Evolutionary conservation across 768 basidiomycete genomes (phyloP), one percentile per base, ranked within the genome.

Genomic region (Candolleomyces efflorescens): DNA sequence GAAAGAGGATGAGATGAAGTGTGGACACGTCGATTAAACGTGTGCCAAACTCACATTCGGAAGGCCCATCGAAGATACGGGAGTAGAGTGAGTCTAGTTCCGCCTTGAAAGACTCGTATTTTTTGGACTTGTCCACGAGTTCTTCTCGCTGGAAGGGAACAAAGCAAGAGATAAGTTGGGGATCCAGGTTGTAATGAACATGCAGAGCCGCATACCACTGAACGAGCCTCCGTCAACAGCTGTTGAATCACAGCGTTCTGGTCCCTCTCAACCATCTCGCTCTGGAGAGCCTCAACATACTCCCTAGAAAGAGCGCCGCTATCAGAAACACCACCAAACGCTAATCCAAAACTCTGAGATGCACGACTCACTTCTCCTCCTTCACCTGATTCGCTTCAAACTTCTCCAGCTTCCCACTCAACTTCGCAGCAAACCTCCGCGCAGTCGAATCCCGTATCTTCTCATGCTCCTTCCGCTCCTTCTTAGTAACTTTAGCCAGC

Each of bases 391-490:
- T 76, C 15, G 72, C 75, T 46, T 73, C 72, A 60, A 69, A 79
- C 59, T 77, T 72, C 46, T 75, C 76, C 59, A 68, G 73, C 58
- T 73, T 71, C 3, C 79, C 78, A 3, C 75, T 67, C 15, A 79
- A 53, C 61, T 70, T 75, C 52, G 75, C 72, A 0, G 76, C 73
- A 13, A 78, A 64, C 58, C 74, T 63, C 38, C 71, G 62, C 13
- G 73, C 65, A 6, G 75, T 74, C 18, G 77, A 75, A 58, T 79
- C 73, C n/a, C 76, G 65, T 48, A 78, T 56, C 15, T 65, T 60
- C 55, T 74, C 71, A 62, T 81, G 76, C 55, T 76, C 78, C 63
- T 75, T 75, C 52, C 76, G 60, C 61, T 78, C 77, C 60, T 78
- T 80, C 60, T 69, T 76, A 17, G 78, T 80, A 58, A 70, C 73